A percentile compares a stretch with the other conserved stretches of the same genome.
Conservation (phyloP, 306 rosid species). For the Sicyos baderoa region DNA sequence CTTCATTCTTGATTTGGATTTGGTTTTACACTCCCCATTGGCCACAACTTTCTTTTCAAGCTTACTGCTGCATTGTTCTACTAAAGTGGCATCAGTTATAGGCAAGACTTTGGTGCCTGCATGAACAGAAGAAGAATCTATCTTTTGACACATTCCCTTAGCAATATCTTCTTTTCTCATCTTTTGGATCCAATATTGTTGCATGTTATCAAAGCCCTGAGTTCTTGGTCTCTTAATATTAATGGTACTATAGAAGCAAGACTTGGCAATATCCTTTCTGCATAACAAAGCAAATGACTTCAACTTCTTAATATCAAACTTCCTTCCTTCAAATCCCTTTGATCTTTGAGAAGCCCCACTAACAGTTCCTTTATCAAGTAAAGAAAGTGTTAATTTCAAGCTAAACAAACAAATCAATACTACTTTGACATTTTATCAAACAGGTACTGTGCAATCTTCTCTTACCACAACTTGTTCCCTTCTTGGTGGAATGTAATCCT, state of each 20-base stretch:
- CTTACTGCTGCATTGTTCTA: constrained; percentile 27
- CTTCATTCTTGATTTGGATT: constrained; percentile 68
- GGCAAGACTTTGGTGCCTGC: constrained; percentile 70
- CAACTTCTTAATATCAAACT: constrained; percentile 33
- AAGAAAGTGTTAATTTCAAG: neutral
- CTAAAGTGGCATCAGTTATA: constrained; percentile 41
- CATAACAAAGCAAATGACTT: constrained; percentile 34
- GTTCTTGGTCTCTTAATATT: constrained; percentile 35
- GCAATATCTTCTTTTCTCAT: constrained; percentile 57
- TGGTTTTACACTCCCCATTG: constrained; percentile 39
- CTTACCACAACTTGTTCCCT: constrained; percentile 41
- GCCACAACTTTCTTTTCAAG: constrained; percentile 31
- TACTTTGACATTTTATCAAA: neutral
- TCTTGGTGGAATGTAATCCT: constrained; percentile 30
- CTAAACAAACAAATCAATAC: constrained; percentile 9
- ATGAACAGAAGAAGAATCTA: constrained; percentile 35
- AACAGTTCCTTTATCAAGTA: constrained; percentile 37
- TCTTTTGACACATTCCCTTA: constrained; percentile 33
- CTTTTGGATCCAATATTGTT: constrained; percentile 29
- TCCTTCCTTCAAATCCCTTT: constrained; percentile 27
- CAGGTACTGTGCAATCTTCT: constrained; percentile 4
- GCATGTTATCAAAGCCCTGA: constrained; percentile 23
- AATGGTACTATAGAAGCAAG: constrained; percentile 46
- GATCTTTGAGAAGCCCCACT: constrained; percentile 26
- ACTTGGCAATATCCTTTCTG: constrained; percentile 39